Evolutionary conservation across 2,329 filamentous ascomycete species (phyloP).

Genomic region (Taxawa tesnikishii): DNA sequence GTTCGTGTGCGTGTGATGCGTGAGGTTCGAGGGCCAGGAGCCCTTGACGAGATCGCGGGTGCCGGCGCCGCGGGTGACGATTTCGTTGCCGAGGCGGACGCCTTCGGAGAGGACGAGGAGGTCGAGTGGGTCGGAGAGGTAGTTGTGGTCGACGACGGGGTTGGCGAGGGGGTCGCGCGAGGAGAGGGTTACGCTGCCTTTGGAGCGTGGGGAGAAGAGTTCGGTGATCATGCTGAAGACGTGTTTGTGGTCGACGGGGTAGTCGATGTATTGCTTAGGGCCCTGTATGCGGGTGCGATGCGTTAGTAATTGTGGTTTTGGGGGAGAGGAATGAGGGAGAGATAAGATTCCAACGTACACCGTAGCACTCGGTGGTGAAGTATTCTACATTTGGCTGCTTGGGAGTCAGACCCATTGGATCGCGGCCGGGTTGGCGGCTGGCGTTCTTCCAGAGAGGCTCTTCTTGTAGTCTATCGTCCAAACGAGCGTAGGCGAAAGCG

Average conservation of each 20-base stretch:
- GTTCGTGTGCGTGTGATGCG: constrained; percentile 40
- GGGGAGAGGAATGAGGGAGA: neutral
- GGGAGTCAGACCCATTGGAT: constrained; percentile 49
- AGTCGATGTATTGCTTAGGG: constrained; percentile 4
- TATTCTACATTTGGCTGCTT: constrained; percentile 50
- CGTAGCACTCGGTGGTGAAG: constrained; percentile 37
- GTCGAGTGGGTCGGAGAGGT: constrained; percentile 45
- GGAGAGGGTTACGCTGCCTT: constrained; percentile 38
- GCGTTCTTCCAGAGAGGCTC: constrained; percentile 43
- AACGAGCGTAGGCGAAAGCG: constrained; percentile 47
- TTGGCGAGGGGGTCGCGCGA: constrained; percentile 33
- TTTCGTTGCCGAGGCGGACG: constrained; percentile 47
- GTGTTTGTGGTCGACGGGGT: constrained; percentile 4
- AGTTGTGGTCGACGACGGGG: constrained; percentile 45
- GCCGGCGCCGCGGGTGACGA: constrained; percentile 43
- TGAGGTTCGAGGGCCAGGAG: constrained; percentile 41
- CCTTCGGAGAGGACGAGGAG: constrained; percentile 47
- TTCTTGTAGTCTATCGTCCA: constrained; percentile 46
- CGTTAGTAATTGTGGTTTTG: neutral
- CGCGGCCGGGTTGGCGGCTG: constrained; percentile 36
- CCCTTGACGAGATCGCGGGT: constrained; percentile 49
- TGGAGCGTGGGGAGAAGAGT: constrained; percentile 29
- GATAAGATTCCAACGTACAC: neutral
- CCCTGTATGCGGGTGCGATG: neutral
- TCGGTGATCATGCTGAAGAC: constrained; percentile 44